Evolutionary conservation across 2,329 filamentous ascomycete species (phyloP).

Genomic region (Pyrenophora teres): DNA sequence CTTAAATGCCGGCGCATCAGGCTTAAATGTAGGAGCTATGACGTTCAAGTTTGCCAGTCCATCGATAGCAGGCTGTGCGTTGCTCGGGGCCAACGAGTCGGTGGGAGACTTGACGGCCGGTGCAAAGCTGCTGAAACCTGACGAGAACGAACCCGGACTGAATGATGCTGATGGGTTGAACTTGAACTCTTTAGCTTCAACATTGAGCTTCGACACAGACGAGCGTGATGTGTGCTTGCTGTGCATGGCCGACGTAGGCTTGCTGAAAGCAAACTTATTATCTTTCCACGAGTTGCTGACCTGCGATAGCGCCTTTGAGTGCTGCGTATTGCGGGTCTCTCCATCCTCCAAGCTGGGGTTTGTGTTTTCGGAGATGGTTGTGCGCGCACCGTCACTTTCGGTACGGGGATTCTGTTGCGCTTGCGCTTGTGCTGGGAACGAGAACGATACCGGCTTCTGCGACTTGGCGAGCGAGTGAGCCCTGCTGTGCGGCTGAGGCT

Average conservation of each 20-base stretch:
- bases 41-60: constrained; percentile 64
- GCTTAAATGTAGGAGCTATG: constrained; percentile 72
- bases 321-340: constrained; percentile 35
- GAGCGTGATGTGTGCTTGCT: constrained; percentile 69
- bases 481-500: constrained; percentile 74
- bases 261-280: constrained; percentile 41
- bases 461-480: constrained; percentile 73
- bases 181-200: constrained; percentile 84
- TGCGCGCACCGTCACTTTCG: constrained; percentile 49
- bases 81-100: constrained; percentile 53
- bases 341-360: constrained; percentile 47
- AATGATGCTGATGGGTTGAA: constrained; percentile 66
- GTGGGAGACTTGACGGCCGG: constrained; percentile 51
- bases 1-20: constrained; percentile 77
- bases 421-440: constrained; percentile 33
- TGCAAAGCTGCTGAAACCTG: constrained; percentile 48
- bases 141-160: constrained; percentile 52
- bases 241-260: constrained; percentile 40
- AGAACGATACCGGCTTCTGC: constrained; percentile 50
- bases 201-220: constrained; percentile 80
- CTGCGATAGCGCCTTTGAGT: constrained; percentile 45
- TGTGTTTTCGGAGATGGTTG: constrained; percentile 47
- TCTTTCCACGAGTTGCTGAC: constrained; percentile 46
- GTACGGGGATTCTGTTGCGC: constrained; percentile 40
- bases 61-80: constrained; percentile 46